These are phyloP conservation scores for Rutstroemia sp. DNA, from an alignment of 2,329 filamentous ascomycete species.

Conservation along the genomic window DNA sequence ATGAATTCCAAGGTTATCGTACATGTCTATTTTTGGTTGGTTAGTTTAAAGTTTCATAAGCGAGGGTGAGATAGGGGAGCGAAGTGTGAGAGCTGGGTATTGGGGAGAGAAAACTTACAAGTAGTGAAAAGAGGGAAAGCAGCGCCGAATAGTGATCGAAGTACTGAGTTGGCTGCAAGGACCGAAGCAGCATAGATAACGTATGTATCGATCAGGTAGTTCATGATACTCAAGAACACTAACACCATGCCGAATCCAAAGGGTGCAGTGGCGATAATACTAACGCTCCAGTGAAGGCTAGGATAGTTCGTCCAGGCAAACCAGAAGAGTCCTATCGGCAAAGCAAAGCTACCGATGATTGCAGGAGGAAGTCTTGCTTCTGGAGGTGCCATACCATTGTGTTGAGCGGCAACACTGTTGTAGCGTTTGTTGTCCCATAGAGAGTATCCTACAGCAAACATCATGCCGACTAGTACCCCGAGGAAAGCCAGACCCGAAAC, in stretches of 20 bases:
- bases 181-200: constrained; percentile 72
- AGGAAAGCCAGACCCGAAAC: constrained; percentile 58
- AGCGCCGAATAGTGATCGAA: constrained; percentile 63
- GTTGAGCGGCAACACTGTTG: constrained; percentile 27
- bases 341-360: constrained; percentile 52
- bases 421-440: constrained; percentile 50
- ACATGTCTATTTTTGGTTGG: constrained; percentile 6
- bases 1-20: constrained; percentile 54
- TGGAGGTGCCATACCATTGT: constrained; percentile 49
- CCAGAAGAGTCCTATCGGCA: constrained; percentile 60
- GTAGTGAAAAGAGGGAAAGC: constrained; percentile 67
- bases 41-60: neutral
- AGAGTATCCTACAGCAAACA: constrained; percentile 47
- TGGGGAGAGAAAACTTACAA: constrained; percentile 15
- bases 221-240: constrained; percentile 58
- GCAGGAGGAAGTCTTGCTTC: constrained; percentile 58
- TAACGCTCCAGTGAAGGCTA: constrained; percentile 50
- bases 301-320: constrained; percentile 59
- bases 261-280: constrained; percentile 33
- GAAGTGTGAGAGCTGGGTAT: neutral
- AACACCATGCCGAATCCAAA: constrained; percentile 43
- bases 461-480: constrained; percentile 61
- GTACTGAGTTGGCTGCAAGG: constrained; percentile 63
- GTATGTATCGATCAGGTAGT: constrained; percentile 61
- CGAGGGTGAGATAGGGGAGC: neutral